phyloP scores from a whole-genome alignment of 2,329 filamentous ascomycete genomes.

The Colletotrichum karsti region DNA sequence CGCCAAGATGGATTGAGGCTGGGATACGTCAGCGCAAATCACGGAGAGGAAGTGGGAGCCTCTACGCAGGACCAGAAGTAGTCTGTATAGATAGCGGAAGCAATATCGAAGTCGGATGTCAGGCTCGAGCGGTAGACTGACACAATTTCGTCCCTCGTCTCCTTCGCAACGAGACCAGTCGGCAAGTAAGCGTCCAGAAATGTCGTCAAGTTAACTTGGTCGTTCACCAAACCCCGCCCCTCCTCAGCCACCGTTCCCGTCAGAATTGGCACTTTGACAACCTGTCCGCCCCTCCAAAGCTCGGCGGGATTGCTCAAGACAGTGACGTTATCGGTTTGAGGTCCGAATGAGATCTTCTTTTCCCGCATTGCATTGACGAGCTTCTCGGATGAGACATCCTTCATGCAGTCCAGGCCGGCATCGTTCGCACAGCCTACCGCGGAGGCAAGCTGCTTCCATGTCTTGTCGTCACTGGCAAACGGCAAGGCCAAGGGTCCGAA shows the following conservation, averaged over 20 bases:
- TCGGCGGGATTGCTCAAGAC: conserved; percentile 26
- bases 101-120: conserved; percentile 34
- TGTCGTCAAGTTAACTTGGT: conserved; percentile 29
- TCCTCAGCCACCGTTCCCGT: conserved; percentile 36
- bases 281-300: conserved; percentile 31
- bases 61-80: conserved; percentile 37
- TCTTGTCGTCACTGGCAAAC: neutral
- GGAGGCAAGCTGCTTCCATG: conserved; percentile 30
- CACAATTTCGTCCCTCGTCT: conserved; percentile 23
- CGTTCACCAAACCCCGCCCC: conserved; percentile 33
- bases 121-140: conserved; percentile 28
- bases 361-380: conserved; percentile 30
- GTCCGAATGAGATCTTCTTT: conserved; percentile 12
- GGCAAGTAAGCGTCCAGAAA: conserved; percentile 33
- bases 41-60: too few species aligned
- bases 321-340: conserved; percentile 31
- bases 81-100: conserved; percentile 36
- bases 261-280: conserved; percentile 34
- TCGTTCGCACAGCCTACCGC: conserved; percentile 29
- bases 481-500: conserved; percentile 32
- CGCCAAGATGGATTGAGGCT: conserved; percentile 36
- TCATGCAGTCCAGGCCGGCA: conserved; percentile 33
- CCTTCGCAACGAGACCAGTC: neutral
- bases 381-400: conserved; percentile 16
- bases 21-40: too few species aligned